Conservation (phyloP, 2,329 filamentous ascomycete species). For the Lecanosticta acicola region DNA sequence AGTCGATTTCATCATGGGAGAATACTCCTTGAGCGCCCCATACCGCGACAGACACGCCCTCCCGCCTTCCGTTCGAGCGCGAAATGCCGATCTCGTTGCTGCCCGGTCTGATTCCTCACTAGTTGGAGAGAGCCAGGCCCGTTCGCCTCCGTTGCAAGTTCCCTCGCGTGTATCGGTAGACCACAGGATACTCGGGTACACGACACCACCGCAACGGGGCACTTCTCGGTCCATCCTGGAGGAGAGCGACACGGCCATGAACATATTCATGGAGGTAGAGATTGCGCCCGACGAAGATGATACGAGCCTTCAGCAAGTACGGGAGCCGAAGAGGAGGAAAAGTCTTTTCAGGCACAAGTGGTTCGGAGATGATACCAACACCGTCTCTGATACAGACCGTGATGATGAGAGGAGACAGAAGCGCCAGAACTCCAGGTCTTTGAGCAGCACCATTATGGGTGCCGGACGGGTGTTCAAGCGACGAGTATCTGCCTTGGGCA, state of each 20-base stretch:
- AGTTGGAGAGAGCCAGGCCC: neutral
- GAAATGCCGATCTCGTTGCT: neutral
- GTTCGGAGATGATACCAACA: no score
- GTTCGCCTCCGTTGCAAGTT: neutral
- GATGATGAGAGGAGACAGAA: neutral
- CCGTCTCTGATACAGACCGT: neutral
- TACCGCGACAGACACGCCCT: slow-evolving; percentile 6
- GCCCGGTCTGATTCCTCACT: neutral
- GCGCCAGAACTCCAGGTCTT: slow-evolving; percentile 1
- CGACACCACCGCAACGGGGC: neutral
- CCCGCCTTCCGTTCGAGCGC: slow-evolving; percentile 5
- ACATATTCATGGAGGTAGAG: no score
- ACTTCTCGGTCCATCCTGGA: no score
- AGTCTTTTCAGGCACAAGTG: no score
- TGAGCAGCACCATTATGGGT: neutral
- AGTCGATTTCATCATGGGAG: neutral
- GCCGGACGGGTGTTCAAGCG: neutral
- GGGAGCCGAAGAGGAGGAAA: no score
- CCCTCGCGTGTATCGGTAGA: neutral
- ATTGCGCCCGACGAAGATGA: no score
- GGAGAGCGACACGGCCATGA: no score
- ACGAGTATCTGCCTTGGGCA: neutral
- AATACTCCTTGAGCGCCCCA: neutral
- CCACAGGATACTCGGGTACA: neutral
- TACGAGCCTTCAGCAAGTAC: no score